Evolutionary conservation across 257 asterid species (phyloP).

Genomic region (Parsonsia alboflavescens): DNA sequence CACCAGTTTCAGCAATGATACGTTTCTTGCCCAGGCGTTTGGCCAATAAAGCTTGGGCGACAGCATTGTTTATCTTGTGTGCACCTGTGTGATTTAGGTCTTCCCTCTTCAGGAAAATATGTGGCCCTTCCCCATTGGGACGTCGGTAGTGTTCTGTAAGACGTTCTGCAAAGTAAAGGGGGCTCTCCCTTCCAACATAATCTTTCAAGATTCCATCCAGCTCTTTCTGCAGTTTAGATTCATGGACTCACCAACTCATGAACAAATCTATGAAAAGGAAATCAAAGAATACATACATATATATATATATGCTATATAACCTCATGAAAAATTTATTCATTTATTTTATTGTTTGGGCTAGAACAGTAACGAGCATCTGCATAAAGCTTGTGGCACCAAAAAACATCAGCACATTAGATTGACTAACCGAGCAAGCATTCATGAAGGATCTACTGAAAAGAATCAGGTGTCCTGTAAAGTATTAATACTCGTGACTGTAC

Average conservation of each 20-base stretch:
- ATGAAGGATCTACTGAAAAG: background rate
- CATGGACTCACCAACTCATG: background rate
- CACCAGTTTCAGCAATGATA: slow-evolving; percentile 94
- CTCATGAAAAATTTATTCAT: background rate
- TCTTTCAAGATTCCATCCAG: slow-evolving; percentile 72
- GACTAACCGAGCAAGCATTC: background rate
- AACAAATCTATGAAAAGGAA: background rate
- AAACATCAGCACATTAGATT: background rate
- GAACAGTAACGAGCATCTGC: background rate
- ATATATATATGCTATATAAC: background rate
- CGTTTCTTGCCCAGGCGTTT: slow-evolving; percentile 87
- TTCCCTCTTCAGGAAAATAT: slow-evolving; percentile 77
- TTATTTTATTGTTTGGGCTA: background rate
- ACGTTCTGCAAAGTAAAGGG: slow-evolving; percentile 86
- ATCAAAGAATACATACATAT: background rate
- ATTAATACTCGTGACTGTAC: background rate
- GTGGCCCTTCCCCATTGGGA: slow-evolving; percentile 77
- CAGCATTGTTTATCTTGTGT: slow-evolving; percentile 90
- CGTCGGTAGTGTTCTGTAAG: slow-evolving; percentile 79
- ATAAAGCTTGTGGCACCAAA: background rate
- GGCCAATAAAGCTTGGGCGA: slow-evolving; percentile 89
- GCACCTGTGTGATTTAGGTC: slow-evolving; percentile 98
- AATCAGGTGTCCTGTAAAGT: background rate
- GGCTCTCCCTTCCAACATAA: slow-evolving; percentile 95
- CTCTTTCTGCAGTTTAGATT: slow-evolving; percentile 52